phyloP scores from a whole-genome alignment of 2,329 filamentous ascomycete species.

The Chaetoscypha palmicola region DNA sequence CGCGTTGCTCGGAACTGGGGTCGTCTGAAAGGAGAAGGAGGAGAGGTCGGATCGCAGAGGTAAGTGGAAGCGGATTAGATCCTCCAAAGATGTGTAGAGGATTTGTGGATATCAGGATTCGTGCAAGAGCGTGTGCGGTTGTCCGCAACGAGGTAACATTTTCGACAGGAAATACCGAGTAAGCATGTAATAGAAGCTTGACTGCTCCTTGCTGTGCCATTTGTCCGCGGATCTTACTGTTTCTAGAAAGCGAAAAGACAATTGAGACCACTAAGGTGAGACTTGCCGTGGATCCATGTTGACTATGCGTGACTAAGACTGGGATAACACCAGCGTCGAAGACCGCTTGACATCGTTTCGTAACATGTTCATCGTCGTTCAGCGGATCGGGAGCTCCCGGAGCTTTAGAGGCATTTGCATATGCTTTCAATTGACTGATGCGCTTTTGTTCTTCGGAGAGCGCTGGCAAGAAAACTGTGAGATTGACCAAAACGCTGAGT shows the following conservation, averaged over 20 bases:
- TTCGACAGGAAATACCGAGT: slow-evolving; percentile 52
- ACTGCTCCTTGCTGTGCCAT: slow-evolving; percentile 93
- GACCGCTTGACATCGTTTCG: slow-evolving; percentile 66
- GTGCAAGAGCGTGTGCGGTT: slow-evolving; percentile 73
- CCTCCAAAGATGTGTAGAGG: slow-evolving; percentile 77
- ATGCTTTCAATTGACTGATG: slow-evolving; percentile 86
- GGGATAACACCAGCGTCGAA: slow-evolving; percentile 74
- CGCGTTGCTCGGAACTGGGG: slow-evolving; percentile 54
- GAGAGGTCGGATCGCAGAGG: slow-evolving; percentile 76
- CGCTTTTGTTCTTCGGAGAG: slow-evolving; percentile 88
- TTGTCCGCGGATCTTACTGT: slow-evolving; percentile 64
- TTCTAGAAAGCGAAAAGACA: slow-evolving; percentile 68
- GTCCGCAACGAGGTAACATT: slow-evolving; percentile 44
- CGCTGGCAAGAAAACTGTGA: slow-evolving; percentile 71
- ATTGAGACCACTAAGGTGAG: slow-evolving; percentile 69
- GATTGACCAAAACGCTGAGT: slow-evolving; percentile 76
- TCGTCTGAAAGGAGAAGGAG: slow-evolving; percentile 64
- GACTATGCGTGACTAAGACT: slow-evolving; percentile 68
- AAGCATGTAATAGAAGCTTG: slow-evolving; percentile 69
- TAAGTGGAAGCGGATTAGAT: slow-evolving; percentile 64
- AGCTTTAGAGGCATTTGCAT: slow-evolving; percentile 76
- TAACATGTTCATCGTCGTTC: slow-evolving; percentile 69
- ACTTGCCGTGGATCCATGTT: slow-evolving; percentile 62
- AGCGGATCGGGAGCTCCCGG: slow-evolving; percentile 56
- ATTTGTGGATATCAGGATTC: slow-evolving; percentile 81